These are phyloP conservation scores for Ophiocordyceps camponoti-floridani DNA, from an alignment of 2,329 filamentous ascomycete species.

Conservation along the genomic window DNA sequence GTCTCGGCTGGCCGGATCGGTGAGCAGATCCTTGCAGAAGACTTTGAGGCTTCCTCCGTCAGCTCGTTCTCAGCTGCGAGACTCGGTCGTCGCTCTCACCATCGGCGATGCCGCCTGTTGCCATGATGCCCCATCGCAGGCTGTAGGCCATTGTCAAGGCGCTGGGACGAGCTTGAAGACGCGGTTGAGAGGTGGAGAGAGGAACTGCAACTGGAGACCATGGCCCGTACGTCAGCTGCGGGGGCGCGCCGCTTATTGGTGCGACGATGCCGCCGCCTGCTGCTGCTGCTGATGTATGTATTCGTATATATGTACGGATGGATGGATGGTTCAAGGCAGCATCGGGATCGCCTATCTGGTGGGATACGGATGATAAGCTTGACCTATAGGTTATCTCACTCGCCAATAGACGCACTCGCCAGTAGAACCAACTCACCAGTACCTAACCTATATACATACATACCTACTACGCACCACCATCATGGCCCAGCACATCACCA, in stretches of 20 bases:
- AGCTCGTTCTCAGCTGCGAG: background rate
- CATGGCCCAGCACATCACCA: slow-evolving; percentile 10
- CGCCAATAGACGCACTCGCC: too few species aligned
- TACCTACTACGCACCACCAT: background rate
- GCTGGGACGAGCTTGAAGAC: background rate
- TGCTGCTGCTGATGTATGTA: too few species aligned
- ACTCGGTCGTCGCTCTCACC: slow-evolving; percentile 13
- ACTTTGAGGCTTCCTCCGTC: slow-evolving; percentile 14
- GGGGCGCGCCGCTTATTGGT: too few species aligned
- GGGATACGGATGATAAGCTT: too few species aligned
- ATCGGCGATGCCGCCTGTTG: slow-evolving; percentile 40
- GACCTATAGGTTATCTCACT: too few species aligned
- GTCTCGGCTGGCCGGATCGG: slow-evolving; percentile 50
- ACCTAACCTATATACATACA: background rate
- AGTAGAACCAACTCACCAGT: too few species aligned
- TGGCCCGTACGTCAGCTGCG: background rate
- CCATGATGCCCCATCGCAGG: slow-evolving; percentile 41
- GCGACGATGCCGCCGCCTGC: too few species aligned
- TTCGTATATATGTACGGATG: too few species aligned
- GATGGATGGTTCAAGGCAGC: too few species aligned
- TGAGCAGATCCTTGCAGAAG: slow-evolving; percentile 64
- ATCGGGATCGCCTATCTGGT: too few species aligned
- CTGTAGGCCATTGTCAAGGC: slow-evolving; percentile 13
- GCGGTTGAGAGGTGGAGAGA: background rate
- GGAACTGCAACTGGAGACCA: background rate